Evolutionary conservation across 345 rosid genomes (phyloP).

Genomic region (Pelargonium nanum): DNA sequence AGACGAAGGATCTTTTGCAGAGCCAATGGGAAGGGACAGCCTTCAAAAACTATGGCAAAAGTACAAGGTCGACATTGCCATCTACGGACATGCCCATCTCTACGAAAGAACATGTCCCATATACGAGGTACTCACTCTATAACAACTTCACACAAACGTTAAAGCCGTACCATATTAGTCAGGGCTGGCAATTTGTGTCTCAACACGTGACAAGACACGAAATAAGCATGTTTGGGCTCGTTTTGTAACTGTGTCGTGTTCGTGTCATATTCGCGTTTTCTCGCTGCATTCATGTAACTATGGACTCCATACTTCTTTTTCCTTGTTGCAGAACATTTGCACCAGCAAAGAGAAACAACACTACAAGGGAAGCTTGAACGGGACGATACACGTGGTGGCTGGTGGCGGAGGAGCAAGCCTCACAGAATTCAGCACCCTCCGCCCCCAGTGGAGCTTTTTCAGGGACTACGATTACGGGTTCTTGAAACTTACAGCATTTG

Average conservation of each 20-base stretch:
- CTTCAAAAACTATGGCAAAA: constrained; percentile 80
- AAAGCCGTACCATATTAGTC: not conserved
- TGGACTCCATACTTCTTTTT: not conserved
- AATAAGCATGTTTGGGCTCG: no score
- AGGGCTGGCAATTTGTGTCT: no score
- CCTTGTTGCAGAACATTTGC: constrained; percentile 53
- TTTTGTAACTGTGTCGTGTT: no score
- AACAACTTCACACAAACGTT: not conserved
- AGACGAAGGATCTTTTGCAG: constrained; percentile 47
- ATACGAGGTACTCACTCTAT: constrained; percentile 41
- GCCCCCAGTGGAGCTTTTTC: constrained; percentile 61
- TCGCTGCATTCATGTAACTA: not conserved
- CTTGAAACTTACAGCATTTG: constrained; percentile 38
- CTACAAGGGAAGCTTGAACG: constrained; percentile 53
- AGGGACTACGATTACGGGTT: constrained; percentile 69
- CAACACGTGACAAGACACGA: no score
- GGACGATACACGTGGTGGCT: constrained; percentile 70
- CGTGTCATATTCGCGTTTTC: not conserved
- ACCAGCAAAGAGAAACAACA: constrained; percentile 37
- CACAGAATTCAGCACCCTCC: constrained; percentile 33
- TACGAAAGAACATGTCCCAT: constrained; percentile 74
- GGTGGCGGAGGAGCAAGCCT: constrained; percentile 83
- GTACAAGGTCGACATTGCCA: constrained; percentile 74
- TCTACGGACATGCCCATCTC: constrained; percentile 72
- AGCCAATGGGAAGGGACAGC: constrained; percentile 71